Conservation (phyloP, 139 green algal genomes). For the Ostreobium quekettii region DNA sequence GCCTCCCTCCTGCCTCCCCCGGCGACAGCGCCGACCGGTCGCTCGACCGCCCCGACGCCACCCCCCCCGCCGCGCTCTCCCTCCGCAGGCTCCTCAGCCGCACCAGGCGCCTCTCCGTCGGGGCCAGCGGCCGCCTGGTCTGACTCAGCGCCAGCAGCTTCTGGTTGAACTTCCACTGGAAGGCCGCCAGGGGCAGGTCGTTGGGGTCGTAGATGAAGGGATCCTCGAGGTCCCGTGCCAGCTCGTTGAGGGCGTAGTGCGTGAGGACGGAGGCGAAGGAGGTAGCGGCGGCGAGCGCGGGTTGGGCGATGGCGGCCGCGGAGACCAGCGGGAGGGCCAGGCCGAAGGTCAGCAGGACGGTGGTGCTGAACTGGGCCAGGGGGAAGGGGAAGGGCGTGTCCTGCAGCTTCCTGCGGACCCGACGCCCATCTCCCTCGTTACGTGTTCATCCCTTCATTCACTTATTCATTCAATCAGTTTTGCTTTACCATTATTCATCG, state of each 20-base stretch:
- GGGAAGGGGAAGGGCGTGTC: conserved; percentile 62
- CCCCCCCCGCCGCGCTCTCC: too few relatives aligned
- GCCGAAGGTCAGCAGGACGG: conserved; percentile 38
- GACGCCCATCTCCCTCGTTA: too few relatives aligned
- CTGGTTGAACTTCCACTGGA: conserved; percentile 54
- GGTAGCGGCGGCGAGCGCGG: conserved; percentile 25
- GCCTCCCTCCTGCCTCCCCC: too few relatives aligned
- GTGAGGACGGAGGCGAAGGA: conserved; percentile 29
- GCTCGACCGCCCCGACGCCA: too few relatives aligned
- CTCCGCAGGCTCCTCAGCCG: too few relatives aligned
- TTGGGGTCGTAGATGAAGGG: conserved; percentile 46
- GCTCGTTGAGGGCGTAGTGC: conserved; percentile 43
- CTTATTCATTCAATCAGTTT: too few relatives aligned
- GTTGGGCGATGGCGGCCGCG: conserved; percentile 15
- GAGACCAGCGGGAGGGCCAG: conserved; percentile 34
- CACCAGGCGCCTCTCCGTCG: too few relatives aligned
- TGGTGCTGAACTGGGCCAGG: conserved; percentile 46
- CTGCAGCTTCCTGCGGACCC: conserved; percentile 41
- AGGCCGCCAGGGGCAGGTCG: conserved; percentile 41
- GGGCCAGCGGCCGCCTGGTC: too few relatives aligned
- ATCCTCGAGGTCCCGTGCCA: conserved; percentile 38
- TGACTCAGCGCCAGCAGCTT: conserved; percentile 34
- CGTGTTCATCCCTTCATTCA: too few relatives aligned
- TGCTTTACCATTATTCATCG: too few relatives aligned
- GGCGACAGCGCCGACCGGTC: too few relatives aligned